phyloP scores from a whole-genome alignment of 495 filamentous ascomycete species.

The Friedmanniomyces simplex region DNA sequence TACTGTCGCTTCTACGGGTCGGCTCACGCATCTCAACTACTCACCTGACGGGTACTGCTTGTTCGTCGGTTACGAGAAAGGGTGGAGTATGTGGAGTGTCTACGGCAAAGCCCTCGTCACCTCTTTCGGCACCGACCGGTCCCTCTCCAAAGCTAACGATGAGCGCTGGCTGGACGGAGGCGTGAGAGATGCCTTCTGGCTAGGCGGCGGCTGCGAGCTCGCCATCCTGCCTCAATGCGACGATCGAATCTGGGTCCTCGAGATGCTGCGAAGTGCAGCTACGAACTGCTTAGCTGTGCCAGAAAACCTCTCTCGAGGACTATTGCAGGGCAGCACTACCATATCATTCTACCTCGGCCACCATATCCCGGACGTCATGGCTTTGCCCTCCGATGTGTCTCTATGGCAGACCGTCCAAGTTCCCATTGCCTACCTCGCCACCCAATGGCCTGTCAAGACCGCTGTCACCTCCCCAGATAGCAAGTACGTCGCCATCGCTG shows the following conservation, averaged over 20 bases:
- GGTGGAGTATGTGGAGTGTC: slow-evolving; percentile 95
- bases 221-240: slow-evolving; percentile 58
- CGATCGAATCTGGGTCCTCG: slow-evolving; percentile 73
- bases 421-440: slow-evolving; percentile 69
- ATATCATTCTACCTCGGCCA: slow-evolving; percentile 89
- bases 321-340: slow-evolving; percentile 77
- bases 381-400: slow-evolving; percentile 83
- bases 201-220: slow-evolving; percentile 77
- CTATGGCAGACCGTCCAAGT: slow-evolving; percentile 89
- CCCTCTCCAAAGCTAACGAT: slow-evolving; percentile 50
- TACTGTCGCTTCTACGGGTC: slow-evolving; percentile 53
- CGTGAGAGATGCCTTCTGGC: slow-evolving; percentile 66
- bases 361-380: slow-evolving; percentile 77
- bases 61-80: slow-evolving; percentile 84
- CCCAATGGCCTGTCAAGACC: slow-evolving; percentile 85
- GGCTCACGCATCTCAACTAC: slow-evolving; percentile 65
- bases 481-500: slow-evolving; percentile 88
- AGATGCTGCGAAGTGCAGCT: slow-evolving; percentile 84
- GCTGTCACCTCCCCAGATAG: slow-evolving; percentile 83
- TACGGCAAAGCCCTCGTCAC: slow-evolving; percentile 80
- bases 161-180: slow-evolving; percentile 70
- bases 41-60: slow-evolving; percentile 95
- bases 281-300: slow-evolving; percentile 83
- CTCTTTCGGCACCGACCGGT: slow-evolving; percentile 62
- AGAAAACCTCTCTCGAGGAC: slow-evolving; percentile 66